Base-by-base conservation (phyloP, 108 stramenopile species). In the Nitzschia sp. region DNA sequence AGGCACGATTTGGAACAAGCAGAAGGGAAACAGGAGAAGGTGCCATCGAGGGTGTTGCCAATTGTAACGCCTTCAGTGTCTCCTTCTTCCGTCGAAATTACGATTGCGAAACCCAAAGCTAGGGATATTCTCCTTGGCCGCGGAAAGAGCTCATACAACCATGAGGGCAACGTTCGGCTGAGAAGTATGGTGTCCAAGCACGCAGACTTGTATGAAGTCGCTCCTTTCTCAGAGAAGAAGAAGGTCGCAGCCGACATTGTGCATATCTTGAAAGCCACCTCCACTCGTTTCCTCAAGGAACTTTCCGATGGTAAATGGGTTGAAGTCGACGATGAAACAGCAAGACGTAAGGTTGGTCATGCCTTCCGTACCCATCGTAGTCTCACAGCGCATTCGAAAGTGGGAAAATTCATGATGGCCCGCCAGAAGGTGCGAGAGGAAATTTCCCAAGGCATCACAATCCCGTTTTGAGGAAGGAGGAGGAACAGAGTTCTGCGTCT, bases 281-380 rank as follows among this genome's bases (percentile, higher is more conserved):
- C 10, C 14, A 54, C 54, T 25, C 34, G 72, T 19, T 73, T 73
- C 40, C 51, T 73, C 5, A 66, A 67, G 40, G 72, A 73, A 15
- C 54, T 56, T 5, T 53, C 54, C 8, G 43, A 24, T 9, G 41
- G 67, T n/a, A 34, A 34, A 34, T 67, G 67, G 67, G 67, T 57
- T 0, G 25, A 52, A 56, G 51, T 67, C 8, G 8, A 20, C n/a
- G 67, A 67, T 57, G 42, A 21, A 14, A 39, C 15, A 8, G 54
- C 55, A 24, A 17, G 67, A 24, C 24, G 37, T 7, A 67, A 67
- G 22, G 54, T 67, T 9, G 50, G 54, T n/a, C 50, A 53, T 26
- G 51, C 67, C 9, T 67, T 67, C 42, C 53, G 67, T 1, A 44
- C 41, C 9, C 26, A 21, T 2, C 53, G 67, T 6, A 20, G 20